Evolutionary conservation across 352 stramenopile genomes (phyloP).

Genomic region (Globisporangium megalacanthum): DNA sequence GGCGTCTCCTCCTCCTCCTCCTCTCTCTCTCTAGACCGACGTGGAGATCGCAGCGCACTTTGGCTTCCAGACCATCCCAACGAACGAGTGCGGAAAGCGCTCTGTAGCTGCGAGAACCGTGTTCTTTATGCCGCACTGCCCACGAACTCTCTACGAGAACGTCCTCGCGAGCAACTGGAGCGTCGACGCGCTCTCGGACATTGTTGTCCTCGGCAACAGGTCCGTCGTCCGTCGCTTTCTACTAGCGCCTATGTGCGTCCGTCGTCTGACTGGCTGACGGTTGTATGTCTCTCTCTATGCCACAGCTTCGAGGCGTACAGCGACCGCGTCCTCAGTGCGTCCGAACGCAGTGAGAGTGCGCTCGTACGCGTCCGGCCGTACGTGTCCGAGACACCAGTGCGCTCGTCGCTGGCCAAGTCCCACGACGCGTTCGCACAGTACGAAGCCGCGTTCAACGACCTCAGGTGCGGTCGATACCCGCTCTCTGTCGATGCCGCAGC

Average conservation of each 20-base stretch:
- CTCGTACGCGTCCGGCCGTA: conserved; percentile 50
- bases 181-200: conserved; percentile 15
- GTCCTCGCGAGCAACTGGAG: conserved; percentile 82
- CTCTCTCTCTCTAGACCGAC: conserved; percentile 38
- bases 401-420: conserved; percentile 28
- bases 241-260: too few relatives aligned
- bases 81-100: conserved; percentile 62
- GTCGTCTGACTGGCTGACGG: neutral
- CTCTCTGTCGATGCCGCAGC: neutral
- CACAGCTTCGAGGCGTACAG: conserved; percentile 72
- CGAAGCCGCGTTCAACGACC: conserved; percentile 77
- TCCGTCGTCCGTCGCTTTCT: conserved; percentile 3
- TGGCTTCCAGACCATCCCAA: conserved; percentile 33
- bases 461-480: conserved; percentile 20
- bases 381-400: conserved; percentile 35
- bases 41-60: conserved; percentile 39
- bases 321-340: conserved; percentile 48
- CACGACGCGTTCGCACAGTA: conserved; percentile 58
- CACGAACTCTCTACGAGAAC: conserved; percentile 85
- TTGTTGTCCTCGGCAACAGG: conserved; percentile 88
- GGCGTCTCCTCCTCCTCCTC: too few relatives aligned
- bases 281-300: neutral
- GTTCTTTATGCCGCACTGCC: conserved; percentile 92
- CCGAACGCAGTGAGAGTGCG: conserved; percentile 34
- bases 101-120: conserved; percentile 40